Percentiles rank a stretch among this genome's conserved stretches.
phyloP scores from a whole-genome alignment of 257 asterid genomes.

The Solanum ahanhuiri region DNA sequence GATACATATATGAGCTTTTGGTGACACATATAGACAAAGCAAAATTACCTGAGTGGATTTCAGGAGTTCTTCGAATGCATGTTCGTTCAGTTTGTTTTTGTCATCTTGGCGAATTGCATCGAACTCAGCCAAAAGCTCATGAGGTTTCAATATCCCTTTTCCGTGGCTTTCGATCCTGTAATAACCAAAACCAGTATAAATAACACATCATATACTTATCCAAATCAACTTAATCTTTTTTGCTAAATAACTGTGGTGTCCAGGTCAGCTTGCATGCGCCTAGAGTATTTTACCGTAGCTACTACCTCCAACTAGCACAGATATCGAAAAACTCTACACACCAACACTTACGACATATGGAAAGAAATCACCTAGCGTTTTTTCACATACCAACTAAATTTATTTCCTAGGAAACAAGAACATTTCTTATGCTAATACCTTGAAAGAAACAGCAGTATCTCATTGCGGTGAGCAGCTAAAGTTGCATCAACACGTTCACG shows the following conservation, averaged over 20 bases:
- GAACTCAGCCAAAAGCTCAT: constrained; percentile 72
- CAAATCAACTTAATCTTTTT: background rate
- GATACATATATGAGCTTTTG: background rate
- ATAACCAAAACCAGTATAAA: background rate
- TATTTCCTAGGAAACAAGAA: background rate
- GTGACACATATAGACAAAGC: background rate
- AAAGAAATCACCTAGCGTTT: background rate
- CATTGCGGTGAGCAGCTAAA: constrained; percentile 69
- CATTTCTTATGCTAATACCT: constrained; percentile 22
- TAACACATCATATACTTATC: background rate
- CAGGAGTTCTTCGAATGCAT: constrained; percentile 67
- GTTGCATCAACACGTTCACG: constrained; percentile 85
- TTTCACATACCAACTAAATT: background rate
- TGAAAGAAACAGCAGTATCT: constrained; percentile 53
- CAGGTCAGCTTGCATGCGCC: background rate
- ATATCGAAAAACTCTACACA: background rate
- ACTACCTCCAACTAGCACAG: background rate
- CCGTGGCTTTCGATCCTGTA: constrained; percentile 75
- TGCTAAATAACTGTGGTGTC: background rate
- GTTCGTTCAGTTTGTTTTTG: constrained; percentile 42
- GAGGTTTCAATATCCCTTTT: constrained; percentile 79
- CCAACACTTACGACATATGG: no score
- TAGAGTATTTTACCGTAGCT: background rate
- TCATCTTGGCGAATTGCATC: constrained; percentile 45
- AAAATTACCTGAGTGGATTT: constrained; percentile 58